Evolutionary conservation across 2,329 filamentous ascomycete genomes (phyloP).

Genomic region (Fusarium lateritium): DNA sequence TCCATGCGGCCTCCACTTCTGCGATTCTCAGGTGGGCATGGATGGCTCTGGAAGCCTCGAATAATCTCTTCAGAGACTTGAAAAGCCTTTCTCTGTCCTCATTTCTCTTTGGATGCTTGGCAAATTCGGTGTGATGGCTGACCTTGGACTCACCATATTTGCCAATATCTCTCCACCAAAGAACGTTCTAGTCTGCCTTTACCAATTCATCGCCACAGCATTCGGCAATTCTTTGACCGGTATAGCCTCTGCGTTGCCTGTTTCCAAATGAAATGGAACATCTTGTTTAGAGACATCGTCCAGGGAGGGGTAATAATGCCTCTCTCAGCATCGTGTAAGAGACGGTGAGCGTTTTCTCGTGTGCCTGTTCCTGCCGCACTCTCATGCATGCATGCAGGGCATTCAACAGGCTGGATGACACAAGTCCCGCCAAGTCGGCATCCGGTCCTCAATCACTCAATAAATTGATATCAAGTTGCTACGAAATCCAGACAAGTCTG

Average conservation of each 20-base stretch:
- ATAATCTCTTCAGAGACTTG: not conserved
- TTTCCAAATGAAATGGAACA: no score
- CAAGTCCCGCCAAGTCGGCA: conserved; percentile 2
- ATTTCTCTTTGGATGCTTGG: no score
- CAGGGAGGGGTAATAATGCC: conserved; percentile 10
- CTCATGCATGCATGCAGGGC: conserved; percentile 13
- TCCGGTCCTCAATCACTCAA: not conserved
- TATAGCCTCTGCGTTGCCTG: no score
- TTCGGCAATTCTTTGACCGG: no score
- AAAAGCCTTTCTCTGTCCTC: no score
- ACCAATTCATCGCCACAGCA: no score
- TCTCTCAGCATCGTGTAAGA: conserved; percentile 14
- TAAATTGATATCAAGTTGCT: not conserved
- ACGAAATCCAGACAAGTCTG: no score
- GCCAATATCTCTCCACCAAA: no score
- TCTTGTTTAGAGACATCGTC: not conserved
- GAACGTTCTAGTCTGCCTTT: no score
- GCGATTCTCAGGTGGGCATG: conserved; percentile 6
- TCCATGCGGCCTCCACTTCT: conserved; percentile 1
- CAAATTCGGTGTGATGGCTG: no score
- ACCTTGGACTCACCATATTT: no score
- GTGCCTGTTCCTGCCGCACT: not conserved
- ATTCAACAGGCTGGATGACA: not conserved
- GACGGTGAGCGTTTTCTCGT: conserved; percentile 12
- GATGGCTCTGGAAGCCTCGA: conserved; percentile 22